Evolutionary conservation across 768 basidiomycete species (phyloP).

Genomic region (Gloeostereum incarnatum): DNA sequence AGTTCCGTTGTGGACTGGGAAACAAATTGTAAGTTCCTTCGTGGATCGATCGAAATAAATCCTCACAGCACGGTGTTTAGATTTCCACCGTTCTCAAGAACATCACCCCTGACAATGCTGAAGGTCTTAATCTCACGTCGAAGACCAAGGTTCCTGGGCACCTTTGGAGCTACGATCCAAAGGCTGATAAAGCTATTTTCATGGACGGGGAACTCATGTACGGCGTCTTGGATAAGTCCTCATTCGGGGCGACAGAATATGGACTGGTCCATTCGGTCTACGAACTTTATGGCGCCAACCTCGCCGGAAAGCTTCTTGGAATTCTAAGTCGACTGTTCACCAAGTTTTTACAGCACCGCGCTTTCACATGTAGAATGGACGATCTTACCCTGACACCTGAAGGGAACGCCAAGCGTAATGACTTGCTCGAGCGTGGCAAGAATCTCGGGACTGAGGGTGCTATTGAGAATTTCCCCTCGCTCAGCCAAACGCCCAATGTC

Average conservation of each 20-base stretch:
- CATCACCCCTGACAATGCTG: slow-evolving; percentile 70
- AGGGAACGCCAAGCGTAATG: slow-evolving; percentile 62
- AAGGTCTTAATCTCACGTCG: slow-evolving; percentile 78
- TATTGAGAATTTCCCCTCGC: slow-evolving; percentile 82
- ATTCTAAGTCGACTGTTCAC: slow-evolving; percentile 92
- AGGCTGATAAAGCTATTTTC: slow-evolving; percentile 83
- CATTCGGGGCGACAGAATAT: slow-evolving; percentile 93
- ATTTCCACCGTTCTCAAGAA: slow-evolving; percentile 93
- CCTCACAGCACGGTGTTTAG: slow-evolving; percentile 27
- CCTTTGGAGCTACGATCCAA: slow-evolving; percentile 69
- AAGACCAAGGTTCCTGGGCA: slow-evolving; percentile 85
- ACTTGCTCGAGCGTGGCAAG: slow-evolving; percentile 57
- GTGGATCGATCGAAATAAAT: background rate
- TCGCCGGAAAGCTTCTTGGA: slow-evolving; percentile 86
- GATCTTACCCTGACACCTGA: slow-evolving; percentile 84
- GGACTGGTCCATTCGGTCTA: slow-evolving; percentile 96
- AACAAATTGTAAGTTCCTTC: slow-evolving; percentile 73
- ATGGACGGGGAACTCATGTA: slow-evolving; percentile 90
- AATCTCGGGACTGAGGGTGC: slow-evolving; percentile 81
- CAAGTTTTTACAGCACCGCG: slow-evolving; percentile 93
- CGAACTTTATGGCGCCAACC: slow-evolving; percentile 86
- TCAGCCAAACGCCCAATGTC: slow-evolving; percentile 35
- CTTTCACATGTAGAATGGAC: slow-evolving; percentile 98
- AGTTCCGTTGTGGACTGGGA: slow-evolving; percentile 89
- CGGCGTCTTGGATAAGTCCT: slow-evolving; percentile 94